These are phyloP conservation scores for Suillus fuscotomentosus DNA, from an alignment of 768 basidiomycete genomes.

Conservation along the genomic window DNA sequence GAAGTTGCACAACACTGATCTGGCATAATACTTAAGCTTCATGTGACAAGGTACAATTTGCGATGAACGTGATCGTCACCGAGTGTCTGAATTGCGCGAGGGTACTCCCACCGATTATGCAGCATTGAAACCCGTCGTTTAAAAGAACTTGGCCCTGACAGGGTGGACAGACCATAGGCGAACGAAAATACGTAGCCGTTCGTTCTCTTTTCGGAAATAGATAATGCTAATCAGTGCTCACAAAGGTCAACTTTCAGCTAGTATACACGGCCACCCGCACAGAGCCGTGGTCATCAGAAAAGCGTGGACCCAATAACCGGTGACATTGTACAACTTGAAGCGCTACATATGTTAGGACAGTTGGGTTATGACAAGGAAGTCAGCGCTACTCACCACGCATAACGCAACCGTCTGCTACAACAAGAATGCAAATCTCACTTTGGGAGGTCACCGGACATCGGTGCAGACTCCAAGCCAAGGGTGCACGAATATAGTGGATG, in stretches of 20 bases:
- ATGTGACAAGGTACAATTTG: too few species aligned
- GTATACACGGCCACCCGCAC: background rate
- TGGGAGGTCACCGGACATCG: background rate
- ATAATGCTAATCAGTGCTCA: background rate
- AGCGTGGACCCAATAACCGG: too few species aligned
- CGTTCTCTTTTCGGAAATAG: too few species aligned
- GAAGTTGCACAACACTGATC: too few species aligned
- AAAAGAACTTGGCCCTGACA: too few species aligned
- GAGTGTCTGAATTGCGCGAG: too few species aligned
- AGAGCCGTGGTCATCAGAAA: background rate
- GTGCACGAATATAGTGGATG: background rate
- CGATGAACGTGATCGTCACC: too few species aligned
- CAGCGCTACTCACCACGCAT: background rate
- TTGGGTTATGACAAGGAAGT: background rate
- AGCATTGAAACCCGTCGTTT: too few species aligned
- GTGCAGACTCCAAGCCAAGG: background rate
- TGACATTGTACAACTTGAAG: background rate
- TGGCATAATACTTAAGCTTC: too few species aligned
- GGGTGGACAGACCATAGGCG: too few species aligned
- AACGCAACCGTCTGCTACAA: background rate
- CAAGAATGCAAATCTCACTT: background rate
- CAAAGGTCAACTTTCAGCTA: background rate
- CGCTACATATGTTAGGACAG: background rate
- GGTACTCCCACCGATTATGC: too few species aligned
- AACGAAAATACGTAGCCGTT: too few species aligned